phyloP scores from a whole-genome alignment of 192 early-diverging fungal genomes.

The Obelidium mucronatum region DNA sequence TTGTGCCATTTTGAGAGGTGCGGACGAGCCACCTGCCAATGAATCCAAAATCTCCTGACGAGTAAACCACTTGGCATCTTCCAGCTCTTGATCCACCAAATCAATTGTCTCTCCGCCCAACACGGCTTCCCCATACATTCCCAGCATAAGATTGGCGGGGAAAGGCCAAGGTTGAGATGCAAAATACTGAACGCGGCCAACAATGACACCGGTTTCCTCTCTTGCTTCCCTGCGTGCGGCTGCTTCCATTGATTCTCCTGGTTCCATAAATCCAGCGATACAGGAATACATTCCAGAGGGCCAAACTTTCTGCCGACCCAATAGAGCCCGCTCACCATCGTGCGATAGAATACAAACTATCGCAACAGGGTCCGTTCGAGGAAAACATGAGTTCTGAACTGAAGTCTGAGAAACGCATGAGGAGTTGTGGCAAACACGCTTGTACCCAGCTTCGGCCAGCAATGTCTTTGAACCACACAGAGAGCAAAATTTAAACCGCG shows the following conservation, averaged over 20 bases:
- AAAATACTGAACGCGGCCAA: slow-evolving; percentile 57
- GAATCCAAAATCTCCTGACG: slow-evolving; percentile 39
- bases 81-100: slow-evolving; percentile 48
- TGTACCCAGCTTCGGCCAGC: slow-evolving; percentile 42
- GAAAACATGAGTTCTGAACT: slow-evolving; percentile 53
- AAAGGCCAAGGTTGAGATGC: slow-evolving; percentile 71
- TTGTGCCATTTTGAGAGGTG: slow-evolving; percentile 5
- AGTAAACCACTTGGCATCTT: slow-evolving; percentile 60
- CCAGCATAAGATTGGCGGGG: slow-evolving; percentile 63
- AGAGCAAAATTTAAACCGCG: slow-evolving; percentile 51
- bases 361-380: slow-evolving; percentile 65
- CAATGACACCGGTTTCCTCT: slow-evolving; percentile 59
- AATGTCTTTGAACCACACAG: slow-evolving; percentile 47
- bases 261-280: slow-evolving; percentile 57
- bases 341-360: slow-evolving; percentile 49
- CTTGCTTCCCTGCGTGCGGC: slow-evolving; percentile 52
- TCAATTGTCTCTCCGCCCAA: slow-evolving; percentile 29
- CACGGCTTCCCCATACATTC: slow-evolving; percentile 47
- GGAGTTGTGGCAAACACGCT: slow-evolving; percentile 40
- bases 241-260: slow-evolving; percentile 58
- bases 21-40: not conserved
- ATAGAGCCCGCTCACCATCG: slow-evolving; percentile 46
- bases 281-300: slow-evolving; percentile 54
- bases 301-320: slow-evolving; percentile 59
- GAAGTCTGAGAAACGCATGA: slow-evolving; percentile 33